These are phyloP conservation scores for Sugiyamaella neomexicana DNA, from an alignment of 1,139 yeast genomes.

Conservation along the genomic window DNA sequence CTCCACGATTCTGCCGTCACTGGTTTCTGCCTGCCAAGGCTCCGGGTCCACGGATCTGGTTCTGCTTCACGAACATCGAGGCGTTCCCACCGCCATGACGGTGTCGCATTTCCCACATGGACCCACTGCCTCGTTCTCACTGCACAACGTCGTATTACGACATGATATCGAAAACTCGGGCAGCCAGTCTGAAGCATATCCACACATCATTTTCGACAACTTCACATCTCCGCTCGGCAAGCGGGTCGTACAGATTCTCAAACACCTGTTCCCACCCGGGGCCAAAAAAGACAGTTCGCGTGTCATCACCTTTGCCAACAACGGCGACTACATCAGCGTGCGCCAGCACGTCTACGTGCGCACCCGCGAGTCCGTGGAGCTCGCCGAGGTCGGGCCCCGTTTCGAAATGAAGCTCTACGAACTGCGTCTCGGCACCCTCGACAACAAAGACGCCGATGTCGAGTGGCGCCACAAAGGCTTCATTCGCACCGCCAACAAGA, in stretches of 20 bases:
- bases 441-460: slow-evolving; percentile 94
- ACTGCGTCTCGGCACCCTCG: slow-evolving; percentile 83
- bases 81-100: slow-evolving; percentile 94
- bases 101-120: slow-evolving; percentile 97
- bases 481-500: slow-evolving; percentile 91
- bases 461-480: slow-evolving; percentile 96
- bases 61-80: slow-evolving; percentile 92
- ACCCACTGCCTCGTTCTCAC: slow-evolving; percentile 90
- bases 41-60: slow-evolving; percentile 79
- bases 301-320: slow-evolving; percentile 86
- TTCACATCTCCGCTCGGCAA: slow-evolving; percentile 82
- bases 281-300: slow-evolving; percentile 85
- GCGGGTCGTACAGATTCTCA: slow-evolving; percentile 75
- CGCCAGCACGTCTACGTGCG: slow-evolving; percentile 93
- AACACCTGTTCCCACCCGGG: slow-evolving; percentile 96
- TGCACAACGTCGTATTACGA: slow-evolving; percentile 90
- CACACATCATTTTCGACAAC: slow-evolving; percentile 91
- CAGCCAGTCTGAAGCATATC: slow-evolving; percentile 86
- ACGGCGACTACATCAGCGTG: slow-evolving; percentile 87
- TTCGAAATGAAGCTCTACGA: slow-evolving; percentile 95
- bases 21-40: slow-evolving; percentile 80
- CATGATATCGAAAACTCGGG: slow-evolving; percentile 90
- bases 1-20: slow-evolving; percentile 79
- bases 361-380: slow-evolving; percentile 81
- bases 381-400: slow-evolving; percentile 98